Conservation (phyloP, 306 rosid species). For the Herpetospermum pedunculosum region DNA sequence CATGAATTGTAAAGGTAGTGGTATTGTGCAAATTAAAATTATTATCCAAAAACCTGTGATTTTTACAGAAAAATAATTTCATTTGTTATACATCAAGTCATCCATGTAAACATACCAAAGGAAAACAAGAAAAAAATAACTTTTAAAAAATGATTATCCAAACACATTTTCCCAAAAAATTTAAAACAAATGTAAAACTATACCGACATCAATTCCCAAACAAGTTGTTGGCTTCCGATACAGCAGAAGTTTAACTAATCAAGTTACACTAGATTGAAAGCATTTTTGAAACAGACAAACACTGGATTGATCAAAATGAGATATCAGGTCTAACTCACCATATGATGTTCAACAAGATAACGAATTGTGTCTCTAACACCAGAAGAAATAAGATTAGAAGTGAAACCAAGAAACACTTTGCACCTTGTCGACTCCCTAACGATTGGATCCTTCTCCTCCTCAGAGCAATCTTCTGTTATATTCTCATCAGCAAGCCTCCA, state of each 20-base stretch:
- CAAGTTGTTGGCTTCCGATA: neutral
- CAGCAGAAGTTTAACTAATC: neutral
- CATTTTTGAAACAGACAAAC: neutral
- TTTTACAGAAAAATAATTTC: neutral
- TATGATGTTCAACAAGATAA: constrained; percentile 67
- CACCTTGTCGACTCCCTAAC: constrained; percentile 45
- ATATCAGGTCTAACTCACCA: constrained; percentile 35
- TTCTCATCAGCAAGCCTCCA: constrained; percentile 80
- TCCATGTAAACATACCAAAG: neutral
- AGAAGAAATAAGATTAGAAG: constrained; percentile 88
- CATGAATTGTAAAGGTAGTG: neutral
- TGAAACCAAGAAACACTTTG: constrained; percentile 83
- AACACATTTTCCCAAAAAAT: neutral
- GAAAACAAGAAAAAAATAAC: neutral
- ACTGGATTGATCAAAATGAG: neutral
- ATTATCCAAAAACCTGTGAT: neutral
- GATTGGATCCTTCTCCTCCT: constrained; percentile 35
- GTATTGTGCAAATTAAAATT: neutral
- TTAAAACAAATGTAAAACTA: neutral
- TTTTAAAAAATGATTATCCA: neutral
- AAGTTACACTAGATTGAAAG: neutral
- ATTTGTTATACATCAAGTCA: neutral
- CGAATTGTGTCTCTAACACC: constrained; percentile 84
- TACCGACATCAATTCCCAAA: neutral
- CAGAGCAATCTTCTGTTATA: constrained; percentile 38